These are phyloP conservation scores for Vigna angularis DNA, from an alignment of 306 rosid species.

Conservation along the genomic window DNA sequence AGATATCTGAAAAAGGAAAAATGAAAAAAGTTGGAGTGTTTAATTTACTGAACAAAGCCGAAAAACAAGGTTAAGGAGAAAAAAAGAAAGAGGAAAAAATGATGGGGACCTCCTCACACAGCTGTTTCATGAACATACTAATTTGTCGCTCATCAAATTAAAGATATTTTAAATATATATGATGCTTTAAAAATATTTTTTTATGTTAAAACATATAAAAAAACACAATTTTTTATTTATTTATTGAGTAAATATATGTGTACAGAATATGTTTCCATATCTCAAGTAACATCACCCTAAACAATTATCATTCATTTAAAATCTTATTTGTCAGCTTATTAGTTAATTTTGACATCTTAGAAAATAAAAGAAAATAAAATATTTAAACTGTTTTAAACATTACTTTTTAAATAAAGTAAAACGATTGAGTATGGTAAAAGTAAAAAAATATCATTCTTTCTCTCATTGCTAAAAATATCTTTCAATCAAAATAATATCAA, in stretches of 20 bases:
- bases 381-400: no score
- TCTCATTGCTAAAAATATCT: background rate
- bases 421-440: no score
- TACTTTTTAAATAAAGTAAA: no score
- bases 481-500: no score
- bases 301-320: no score
- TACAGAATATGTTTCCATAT: background rate
- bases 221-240: background rate
- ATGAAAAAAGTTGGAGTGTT: background rate
- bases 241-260: background rate
- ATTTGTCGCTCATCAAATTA: background rate
- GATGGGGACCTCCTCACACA: background rate
- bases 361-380: no score
- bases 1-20: background rate
- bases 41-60: slow-evolving; percentile 58
- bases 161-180: background rate
- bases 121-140: slow-evolving; percentile 2
- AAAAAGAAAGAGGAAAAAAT: background rate
- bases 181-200: background rate
- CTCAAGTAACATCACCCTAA: no score
- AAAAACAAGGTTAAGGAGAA: slow-evolving; percentile 52
- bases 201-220: background rate
- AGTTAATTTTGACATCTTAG: no score
- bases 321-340: no score
- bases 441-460: no score